Conservation (phyloP, 257 asterid species). For the Anisodus acutangulus region DNA sequence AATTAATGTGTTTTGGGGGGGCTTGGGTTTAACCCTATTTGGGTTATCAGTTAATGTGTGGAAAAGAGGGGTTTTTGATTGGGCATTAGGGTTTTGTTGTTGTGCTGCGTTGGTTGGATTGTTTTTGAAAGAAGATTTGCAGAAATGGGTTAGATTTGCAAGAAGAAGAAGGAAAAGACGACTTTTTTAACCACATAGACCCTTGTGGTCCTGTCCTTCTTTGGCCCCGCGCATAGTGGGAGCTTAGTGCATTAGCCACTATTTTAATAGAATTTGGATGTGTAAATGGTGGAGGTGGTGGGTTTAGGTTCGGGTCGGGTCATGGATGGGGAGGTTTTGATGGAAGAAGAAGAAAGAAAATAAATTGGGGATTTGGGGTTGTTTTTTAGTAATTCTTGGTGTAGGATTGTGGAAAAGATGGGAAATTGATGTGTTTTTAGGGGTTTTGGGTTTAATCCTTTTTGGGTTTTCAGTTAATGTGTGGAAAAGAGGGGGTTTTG, state of each 20-base stretch:
- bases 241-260: neutral
- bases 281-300: conserved; percentile 46
- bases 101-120: conserved; percentile 62
- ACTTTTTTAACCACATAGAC: neutral
- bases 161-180: conserved; percentile 46
- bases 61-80: conserved; percentile 60
- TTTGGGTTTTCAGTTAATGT: conserved; percentile 64
- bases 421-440: conserved; percentile 44
- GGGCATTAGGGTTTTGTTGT: conserved; percentile 74
- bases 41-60: conserved; percentile 65
- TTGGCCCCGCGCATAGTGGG: no score
- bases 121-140: conserved; percentile 51
- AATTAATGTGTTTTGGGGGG: conserved; percentile 42
- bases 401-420: conserved; percentile 48
- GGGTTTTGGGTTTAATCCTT: conserved; percentile 52
- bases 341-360: conserved; percentile 52
- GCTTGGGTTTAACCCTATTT: conserved; percentile 54
- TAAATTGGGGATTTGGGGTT: conserved; percentile 61
- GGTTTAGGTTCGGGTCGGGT: conserved; percentile 51
- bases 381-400: conserved; percentile 45
- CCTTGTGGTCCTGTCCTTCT: no score
- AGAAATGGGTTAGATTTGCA: conserved; percentile 35
- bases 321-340: conserved; percentile 55
- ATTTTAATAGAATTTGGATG: conserved; percentile 61
- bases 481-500: conserved; percentile 59